These are phyloP conservation scores for Epichloe hybrida DNA, from an alignment of 2,329 filamentous ascomycete species.

Conservation along the genomic window DNA sequence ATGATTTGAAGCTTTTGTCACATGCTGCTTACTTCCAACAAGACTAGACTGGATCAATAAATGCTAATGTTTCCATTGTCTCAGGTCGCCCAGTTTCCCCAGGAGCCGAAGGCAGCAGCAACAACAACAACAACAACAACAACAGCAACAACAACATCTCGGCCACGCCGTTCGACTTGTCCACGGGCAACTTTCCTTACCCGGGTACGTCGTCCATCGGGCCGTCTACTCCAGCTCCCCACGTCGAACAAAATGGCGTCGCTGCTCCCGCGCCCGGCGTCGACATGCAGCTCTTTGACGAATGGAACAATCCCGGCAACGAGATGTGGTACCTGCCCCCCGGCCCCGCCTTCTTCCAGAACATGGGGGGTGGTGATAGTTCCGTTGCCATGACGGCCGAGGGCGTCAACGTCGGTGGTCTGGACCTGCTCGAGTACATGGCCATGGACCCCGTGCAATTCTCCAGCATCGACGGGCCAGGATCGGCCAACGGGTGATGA, in stretches of 20 bases:
- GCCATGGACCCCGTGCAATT: conserved; percentile 40
- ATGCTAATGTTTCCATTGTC: neutral
- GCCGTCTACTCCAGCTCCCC: conserved; percentile 34
- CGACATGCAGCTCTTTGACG: conserved; percentile 34
- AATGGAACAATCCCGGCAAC: conserved; percentile 40
- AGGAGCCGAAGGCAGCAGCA: conserved; percentile 29
- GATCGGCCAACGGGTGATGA: conserved; percentile 3
- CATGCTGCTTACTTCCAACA: neutral
- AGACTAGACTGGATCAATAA: neutral
- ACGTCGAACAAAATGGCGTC: conserved; percentile 17
- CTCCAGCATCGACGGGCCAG: conserved; percentile 19
- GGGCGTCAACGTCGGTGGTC: conserved; percentile 51
- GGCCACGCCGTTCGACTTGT: conserved; percentile 48
- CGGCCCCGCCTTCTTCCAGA: conserved; percentile 51
- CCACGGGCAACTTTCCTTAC: conserved; percentile 40
- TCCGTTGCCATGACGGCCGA: conserved; percentile 54
- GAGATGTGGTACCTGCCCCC: conserved; percentile 56
- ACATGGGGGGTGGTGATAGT: conserved; percentile 46
- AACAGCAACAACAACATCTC: conserved; percentile 39
- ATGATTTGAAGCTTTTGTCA: neutral
- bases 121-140: conserved; percentile 29
- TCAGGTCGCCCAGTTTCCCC: conserved; percentile 23
- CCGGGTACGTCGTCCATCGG: conserved; percentile 35
- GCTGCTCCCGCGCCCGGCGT: conserved; percentile 12
- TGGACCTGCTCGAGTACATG: conserved; percentile 57